Evolutionary conservation across 345 rosid genomes (phyloP), one percentile per base, ranked within the genome.

Genomic region (Sapria himalayana): DNA sequence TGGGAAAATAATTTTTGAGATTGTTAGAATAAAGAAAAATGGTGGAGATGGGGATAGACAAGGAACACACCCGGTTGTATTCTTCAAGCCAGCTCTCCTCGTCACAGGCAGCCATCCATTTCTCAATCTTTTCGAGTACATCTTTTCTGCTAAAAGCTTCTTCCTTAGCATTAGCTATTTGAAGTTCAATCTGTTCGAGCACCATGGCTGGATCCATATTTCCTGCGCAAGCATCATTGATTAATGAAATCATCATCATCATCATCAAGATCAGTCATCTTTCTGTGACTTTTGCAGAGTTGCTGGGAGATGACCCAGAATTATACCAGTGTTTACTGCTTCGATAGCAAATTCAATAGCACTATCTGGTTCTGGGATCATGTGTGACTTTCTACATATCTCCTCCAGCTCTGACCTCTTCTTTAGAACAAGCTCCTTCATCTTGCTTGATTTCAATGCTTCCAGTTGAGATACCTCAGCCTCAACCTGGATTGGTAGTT

Each of bases 61-160:
- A 19, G 33, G 27, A 24, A 33, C 36, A 53, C 39, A 74, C 93
- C 55, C 78, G 58, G 54, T 63, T 77, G 64, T 81, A 77, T 45
- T 81, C 81, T 41, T 76, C 84, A 4, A 81, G 71, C 93, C 93
- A 81, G 15, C 60, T 54, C 53, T 81, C 93, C 58, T 74, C 89
- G 60, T 67, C 78, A 41, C 81, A 64, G 16, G 81, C 84, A 29
- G 58, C 43, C 48, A 65, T 51, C 89, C 93, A 77, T 43, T 77
- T 81, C 60, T 71, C 89, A 41, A 74, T 67, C 42, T 62, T 81
- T 45, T 77, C 84, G 0, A 81, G 65, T 57, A 77, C 72, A 29
- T 81, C 84, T 43, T 67, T 77, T 55, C 89, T 61, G 56, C 76
- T 65, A 45, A 41, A 56, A 52, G 78, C 70, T 62, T 73, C 84